phyloP scores from a whole-genome alignment of 345 rosid genomes.

The Corchorus olitorius region DNA sequence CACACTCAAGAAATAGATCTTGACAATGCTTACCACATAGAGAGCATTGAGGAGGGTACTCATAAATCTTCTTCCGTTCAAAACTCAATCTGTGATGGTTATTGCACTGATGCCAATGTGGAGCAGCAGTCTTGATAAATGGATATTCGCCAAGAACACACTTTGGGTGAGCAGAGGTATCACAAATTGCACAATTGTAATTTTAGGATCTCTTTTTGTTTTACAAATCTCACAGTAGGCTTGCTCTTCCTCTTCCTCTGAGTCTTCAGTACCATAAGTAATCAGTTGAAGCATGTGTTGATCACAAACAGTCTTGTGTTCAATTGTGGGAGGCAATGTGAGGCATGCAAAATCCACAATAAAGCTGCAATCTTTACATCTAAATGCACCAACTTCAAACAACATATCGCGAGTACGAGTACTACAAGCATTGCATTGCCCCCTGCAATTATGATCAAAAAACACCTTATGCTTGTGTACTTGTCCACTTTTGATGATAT shows the following conservation, averaged over 20 bases:
- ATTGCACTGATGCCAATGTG: too few species aligned
- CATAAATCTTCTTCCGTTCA: too few species aligned
- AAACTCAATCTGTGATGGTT: too few species aligned
- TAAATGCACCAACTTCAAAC: constrained; percentile 2
- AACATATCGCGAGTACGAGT: too few species aligned
- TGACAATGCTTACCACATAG: too few species aligned
- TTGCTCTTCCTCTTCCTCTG: background rate
- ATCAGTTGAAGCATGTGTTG: background rate
- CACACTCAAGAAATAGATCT: too few species aligned
- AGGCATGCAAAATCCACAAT: constrained; percentile 15
- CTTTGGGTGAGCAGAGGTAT: background rate
- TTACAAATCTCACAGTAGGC: constrained; percentile 23
- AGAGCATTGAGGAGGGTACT: too few species aligned
- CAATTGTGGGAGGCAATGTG: background rate
- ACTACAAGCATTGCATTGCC: background rate
- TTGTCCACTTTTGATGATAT: constrained; percentile 4
- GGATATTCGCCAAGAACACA: background rate
- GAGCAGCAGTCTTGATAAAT: background rate
- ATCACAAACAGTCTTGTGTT: background rate
- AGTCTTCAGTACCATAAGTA: background rate
- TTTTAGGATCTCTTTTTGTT: constrained; percentile 15
- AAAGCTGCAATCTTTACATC: background rate
- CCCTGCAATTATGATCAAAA: background rate
- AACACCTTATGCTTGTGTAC: background rate
- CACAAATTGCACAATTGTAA: background rate